Percentiles rank a stretch among this genome's conserved stretches.
Conservation (phyloP, 164 flowering plant genomes). For the Liriodendron chinense region DNA sequence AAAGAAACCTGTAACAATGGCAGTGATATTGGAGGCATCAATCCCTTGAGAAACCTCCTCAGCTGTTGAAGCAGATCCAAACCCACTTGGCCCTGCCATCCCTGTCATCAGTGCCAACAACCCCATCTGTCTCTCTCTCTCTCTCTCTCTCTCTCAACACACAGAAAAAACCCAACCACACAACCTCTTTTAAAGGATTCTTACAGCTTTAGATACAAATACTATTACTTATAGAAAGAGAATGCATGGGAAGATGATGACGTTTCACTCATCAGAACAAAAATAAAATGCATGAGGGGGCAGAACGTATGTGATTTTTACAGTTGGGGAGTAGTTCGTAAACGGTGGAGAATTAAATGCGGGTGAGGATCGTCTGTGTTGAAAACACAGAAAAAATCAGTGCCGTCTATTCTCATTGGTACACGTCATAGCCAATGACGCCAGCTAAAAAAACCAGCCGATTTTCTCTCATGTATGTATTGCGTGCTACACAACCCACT, state of each 20-base stretch:
- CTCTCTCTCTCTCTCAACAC: neutral
- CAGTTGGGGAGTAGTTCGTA: slow-evolving; percentile 1
- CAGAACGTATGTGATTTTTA: neutral
- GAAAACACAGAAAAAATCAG: too few species aligned
- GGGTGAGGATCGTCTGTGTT: too few species aligned
- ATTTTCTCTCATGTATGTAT: too few species aligned
- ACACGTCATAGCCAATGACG: too few species aligned
- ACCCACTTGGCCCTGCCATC: slow-evolving; percentile 69
- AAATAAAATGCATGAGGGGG: neutral
- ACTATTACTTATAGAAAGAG: neutral
- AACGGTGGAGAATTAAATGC: neutral
- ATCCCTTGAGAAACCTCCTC: slow-evolving; percentile 73
- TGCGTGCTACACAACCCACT: too few species aligned
- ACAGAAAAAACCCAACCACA: neutral
- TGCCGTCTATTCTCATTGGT: too few species aligned
- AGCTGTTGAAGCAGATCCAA: slow-evolving; percentile 84
- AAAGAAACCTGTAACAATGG: slow-evolving; percentile 60
- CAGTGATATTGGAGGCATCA: slow-evolving; percentile 67
- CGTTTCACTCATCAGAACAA: neutral
- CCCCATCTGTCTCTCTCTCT: slow-evolving; percentile 20
- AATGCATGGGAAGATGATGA: neutral
- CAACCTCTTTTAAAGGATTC: neutral
- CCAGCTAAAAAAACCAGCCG: too few species aligned
- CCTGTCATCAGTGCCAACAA: slow-evolving; percentile 64
- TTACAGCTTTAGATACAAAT: neutral